phyloP scores from a whole-genome alignment of 805 yeast species.

The Metschnikowia anglica region DNA sequence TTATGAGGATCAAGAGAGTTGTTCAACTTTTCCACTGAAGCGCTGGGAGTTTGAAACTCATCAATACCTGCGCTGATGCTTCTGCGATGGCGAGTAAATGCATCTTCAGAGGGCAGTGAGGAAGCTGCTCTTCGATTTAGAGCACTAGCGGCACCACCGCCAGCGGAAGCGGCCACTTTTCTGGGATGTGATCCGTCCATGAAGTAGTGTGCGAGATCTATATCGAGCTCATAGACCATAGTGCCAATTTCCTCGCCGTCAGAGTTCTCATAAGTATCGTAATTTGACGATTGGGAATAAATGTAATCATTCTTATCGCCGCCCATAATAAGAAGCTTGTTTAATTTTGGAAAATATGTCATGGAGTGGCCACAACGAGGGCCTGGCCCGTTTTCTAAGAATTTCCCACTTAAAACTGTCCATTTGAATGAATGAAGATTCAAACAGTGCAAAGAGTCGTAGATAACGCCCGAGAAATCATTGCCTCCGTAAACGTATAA shows the following conservation, averaged over 20 bases:
- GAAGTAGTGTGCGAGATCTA: slow-evolving; percentile 38
- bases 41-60: slow-evolving; percentile 27
- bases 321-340: slow-evolving; percentile 82
- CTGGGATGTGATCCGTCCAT: slow-evolving; percentile 19
- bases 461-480: slow-evolving; percentile 65
- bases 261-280: slow-evolving; percentile 52
- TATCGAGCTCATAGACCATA: slow-evolving; percentile 63
- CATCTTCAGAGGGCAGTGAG: slow-evolving; percentile 20
- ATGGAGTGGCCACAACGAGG: slow-evolving; percentile 91
- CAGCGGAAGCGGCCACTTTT: slow-evolving; percentile 23
- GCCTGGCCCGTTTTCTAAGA: slow-evolving; percentile 60
- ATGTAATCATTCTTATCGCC: slow-evolving; percentile 81
- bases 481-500: slow-evolving; percentile 91
- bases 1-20: slow-evolving; percentile 29
- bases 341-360: slow-evolving; percentile 63
- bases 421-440: slow-evolving; percentile 71
- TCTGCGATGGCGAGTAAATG: slow-evolving; percentile 32
- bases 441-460: slow-evolving; percentile 68
- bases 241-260: slow-evolving; percentile 53
- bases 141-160: slow-evolving; percentile 21
- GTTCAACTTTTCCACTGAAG: slow-evolving; percentile 20
- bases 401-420: slow-evolving; percentile 49
- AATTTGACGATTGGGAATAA: slow-evolving; percentile 44
- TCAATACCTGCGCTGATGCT: slow-evolving; percentile 37
- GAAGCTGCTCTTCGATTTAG: slow-evolving; percentile 18